Base-by-base conservation (phyloP, 257 asterid genomes). In the Rauvolfia tetraphylla region DNA sequence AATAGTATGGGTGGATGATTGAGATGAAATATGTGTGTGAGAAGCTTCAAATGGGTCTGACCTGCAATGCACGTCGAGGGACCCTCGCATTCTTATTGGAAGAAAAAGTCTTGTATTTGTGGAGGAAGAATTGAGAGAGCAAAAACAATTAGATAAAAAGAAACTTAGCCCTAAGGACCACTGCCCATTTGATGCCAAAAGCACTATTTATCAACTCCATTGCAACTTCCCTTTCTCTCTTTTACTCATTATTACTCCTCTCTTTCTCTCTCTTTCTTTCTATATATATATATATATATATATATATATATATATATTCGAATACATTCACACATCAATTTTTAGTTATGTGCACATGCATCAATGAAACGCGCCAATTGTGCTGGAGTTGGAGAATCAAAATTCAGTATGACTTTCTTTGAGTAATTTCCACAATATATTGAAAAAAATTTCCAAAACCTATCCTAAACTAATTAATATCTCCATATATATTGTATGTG, bases 191-290 rank as follows among this genome's bases (percentile, higher is more conserved):
- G 76, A 81, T 77, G 83, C 74, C 78, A 79, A 80, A 76, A 71
- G 48, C 79, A 75, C 51, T 63, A 57, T 56, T 29, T 84, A 84
- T 87, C 66, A 68, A 78, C 41, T 78, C 76, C 81, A 71, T 65
- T 71, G 63, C 38, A 39, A 75, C 48, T 71, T 63, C 56, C 54
- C 51, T 39, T 27, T 63, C 76, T 53, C 36, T 12, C 41, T 18
- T 41, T 3, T 41, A 3, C 3, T 41, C 8, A 41, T 41, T 41
- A 41, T 41, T 41, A 41, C 8, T 41, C 3, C 8, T 41, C 3
- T 41, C 8, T 3, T 41, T 41, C 3, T 41, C 8, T 3, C 8
- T 41, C 3, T 41, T 41, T 41, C 8, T 8, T 41, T 42, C 42
- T 39, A 12, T 10, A n/a, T 15, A 12, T 31, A 62, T 29, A 18